Base-by-base conservation (phyloP, 345 rosid genomes). In the Gossypium raimondii region DNA sequence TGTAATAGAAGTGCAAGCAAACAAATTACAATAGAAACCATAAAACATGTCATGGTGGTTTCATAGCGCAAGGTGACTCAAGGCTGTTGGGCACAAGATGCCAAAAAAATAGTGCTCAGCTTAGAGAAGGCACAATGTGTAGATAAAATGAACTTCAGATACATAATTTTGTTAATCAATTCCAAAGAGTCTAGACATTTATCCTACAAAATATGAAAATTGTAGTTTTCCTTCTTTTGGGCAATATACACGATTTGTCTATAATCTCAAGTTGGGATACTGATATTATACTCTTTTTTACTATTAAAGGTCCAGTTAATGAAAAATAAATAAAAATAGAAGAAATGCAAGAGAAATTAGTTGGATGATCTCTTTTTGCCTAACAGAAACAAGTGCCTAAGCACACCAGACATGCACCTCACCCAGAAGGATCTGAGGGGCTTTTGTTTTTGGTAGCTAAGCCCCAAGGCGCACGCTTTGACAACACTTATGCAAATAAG, bases 1-100 rank as follows among this genome's bases (percentile, higher is more conserved):
- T 51, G 51, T 48, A 43, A 67, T 12, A 34, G 17, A 20, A 43
- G 13, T 10, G 27, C 34, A 50, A 73, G 25, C 60, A 61, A n/a
- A 68, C 47, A 63, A 59, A 17, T 45, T 18, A 50, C 14, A 73
- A 41, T 7, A 24, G 24, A 76, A 58, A 52, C 38, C 18, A 68
- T 44, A 64, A 73, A 73, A 75, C 64, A 67, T 41, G 59, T 63
- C 59, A 65, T 13, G 2, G 47, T 6, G 5, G n/a, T 43, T 14
- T 75, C 29, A 43, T 9, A 66, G 64, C 14, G 17, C 34, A 59
- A 11, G 38, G 34, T 25, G 38, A 59, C 41, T 57, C 29, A 13
- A 60, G 41, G 64, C 38, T 34, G 9, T n/a, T 25, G 7, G n/a
- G 27, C 18, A 25, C 34, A 60, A 60, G 17, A 8, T 16, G 20